These are phyloP conservation scores for Aspergillus ruber DNA, from an alignment of 2,329 filamentous ascomycete species.

Conservation along the genomic window DNA sequence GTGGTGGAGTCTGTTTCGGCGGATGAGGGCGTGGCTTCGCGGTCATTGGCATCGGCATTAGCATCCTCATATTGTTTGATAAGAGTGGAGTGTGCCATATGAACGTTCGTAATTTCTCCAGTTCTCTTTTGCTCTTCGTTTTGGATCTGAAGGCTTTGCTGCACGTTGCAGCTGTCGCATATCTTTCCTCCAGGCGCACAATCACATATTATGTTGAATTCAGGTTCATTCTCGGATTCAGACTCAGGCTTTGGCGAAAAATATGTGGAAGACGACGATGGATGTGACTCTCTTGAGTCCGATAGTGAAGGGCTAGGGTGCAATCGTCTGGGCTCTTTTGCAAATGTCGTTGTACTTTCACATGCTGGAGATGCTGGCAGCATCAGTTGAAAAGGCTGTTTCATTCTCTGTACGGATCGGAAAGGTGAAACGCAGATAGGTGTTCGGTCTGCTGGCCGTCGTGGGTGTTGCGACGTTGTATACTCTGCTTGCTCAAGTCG, in stretches of 20 bases:
- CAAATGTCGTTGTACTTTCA: conserved; percentile 18
- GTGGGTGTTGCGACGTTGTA: conserved; percentile 17
- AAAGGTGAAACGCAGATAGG: conserved; percentile 29
- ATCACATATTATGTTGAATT: conserved; percentile 4
- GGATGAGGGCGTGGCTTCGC: not conserved
- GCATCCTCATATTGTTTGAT: conserved; percentile 20
- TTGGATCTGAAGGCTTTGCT: conserved; percentile 7
- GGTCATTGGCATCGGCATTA: not conserved
- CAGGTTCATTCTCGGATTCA: conserved; percentile 12
- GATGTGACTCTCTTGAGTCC: conserved; percentile 23
- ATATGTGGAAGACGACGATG: conserved; percentile 21
- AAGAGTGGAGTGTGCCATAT: conserved; percentile 27
- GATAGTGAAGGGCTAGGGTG: conserved; percentile 33
- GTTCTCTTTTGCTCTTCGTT: conserved; percentile 5
- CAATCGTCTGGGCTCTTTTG: conserved; percentile 19
- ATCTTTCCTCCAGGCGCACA: conserved; percentile 3
- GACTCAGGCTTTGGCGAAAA: conserved; percentile 17
- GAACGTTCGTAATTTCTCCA: conserved; percentile 22
- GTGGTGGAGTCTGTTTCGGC: not conserved
- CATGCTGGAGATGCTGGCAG: conserved; percentile 29
- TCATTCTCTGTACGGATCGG: conserved; percentile 35
- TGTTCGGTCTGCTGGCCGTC: conserved; percentile 20
- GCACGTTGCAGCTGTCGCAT: conserved; percentile 13
- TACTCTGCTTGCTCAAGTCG: conserved; percentile 25
- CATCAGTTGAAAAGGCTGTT: conserved; percentile 32